These are phyloP conservation scores for Ganoderma boninense DNA, from an alignment of 1,284 basidiomycete genomes.

Conservation along the genomic window DNA sequence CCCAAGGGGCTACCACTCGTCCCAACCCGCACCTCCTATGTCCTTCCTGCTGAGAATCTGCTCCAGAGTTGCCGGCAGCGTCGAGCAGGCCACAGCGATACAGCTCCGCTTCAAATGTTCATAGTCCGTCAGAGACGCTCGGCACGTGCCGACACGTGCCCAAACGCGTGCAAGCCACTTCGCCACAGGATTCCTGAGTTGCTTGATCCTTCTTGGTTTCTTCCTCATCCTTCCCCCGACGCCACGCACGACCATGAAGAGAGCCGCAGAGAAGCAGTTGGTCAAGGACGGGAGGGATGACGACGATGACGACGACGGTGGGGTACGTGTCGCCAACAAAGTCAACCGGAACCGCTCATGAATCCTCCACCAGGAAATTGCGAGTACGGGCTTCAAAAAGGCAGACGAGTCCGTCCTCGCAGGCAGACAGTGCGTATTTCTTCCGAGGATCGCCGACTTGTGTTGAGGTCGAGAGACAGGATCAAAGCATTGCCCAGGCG, in stretches of 20 bases:
- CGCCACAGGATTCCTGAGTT: too few species aligned
- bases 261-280: slow-evolving; percentile 78
- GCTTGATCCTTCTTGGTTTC: too few species aligned
- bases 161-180: slow-evolving; percentile 3
- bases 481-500: slow-evolving; percentile 69
- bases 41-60: too few species aligned
- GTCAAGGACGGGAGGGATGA: slow-evolving; percentile 61
- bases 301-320: slow-evolving; percentile 46
- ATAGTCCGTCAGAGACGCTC: slow-evolving; percentile 2
- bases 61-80: too few species aligned
- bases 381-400: slow-evolving; percentile 56
- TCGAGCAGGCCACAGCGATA: background rate
- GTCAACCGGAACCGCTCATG: background rate
- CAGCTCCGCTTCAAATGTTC: slow-evolving; percentile 8
- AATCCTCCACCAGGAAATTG: slow-evolving; percentile 48
- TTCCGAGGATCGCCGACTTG: too few species aligned
- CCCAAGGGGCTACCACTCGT: too few species aligned
- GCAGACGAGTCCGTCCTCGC: slow-evolving; percentile 63
- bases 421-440: slow-evolving; percentile 55
- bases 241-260: slow-evolving; percentile 61
- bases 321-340: slow-evolving; percentile 29
- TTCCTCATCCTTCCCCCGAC: background rate
- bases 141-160: background rate
- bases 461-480: slow-evolving; percentile 42
- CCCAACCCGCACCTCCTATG: background rate